Evolutionary conservation across 2,329 filamentous ascomycete genomes (phyloP), one percentile per base, ranked within the genome.

Genomic region (Amylocarpus encephaloides): DNA sequence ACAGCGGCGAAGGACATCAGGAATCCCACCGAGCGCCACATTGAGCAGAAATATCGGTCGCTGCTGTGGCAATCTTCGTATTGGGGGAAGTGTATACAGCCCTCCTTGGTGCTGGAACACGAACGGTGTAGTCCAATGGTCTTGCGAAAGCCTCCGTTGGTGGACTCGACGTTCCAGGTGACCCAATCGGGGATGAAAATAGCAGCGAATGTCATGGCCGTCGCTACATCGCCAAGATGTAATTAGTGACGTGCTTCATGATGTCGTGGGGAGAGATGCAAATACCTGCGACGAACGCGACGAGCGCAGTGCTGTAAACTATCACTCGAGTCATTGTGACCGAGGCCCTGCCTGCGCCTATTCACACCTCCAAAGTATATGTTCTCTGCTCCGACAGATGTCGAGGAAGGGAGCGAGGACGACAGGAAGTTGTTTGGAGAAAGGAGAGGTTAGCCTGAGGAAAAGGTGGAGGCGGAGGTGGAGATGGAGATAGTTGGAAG

Each of bases 11-110:
- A 87, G 46, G 84, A 87, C 72, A 95, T 89, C 57, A 95, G 70
- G 70, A 96, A 97, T 19, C 88, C 90, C 33, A 89, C 83, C 22
- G 83, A 88, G 52, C 87, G 80, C 92, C 92, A 98, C 77, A 94
- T 86, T 61, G 83, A 86, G 74, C 93, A 97, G 71, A 97, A 96
- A 63, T 83, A 81, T 46, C 81, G 77, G 46, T 80, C 78, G 2
- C 45, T 41, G 10, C 53, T 58, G 33, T 55, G 44, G 68, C 88
- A 92, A 65, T 88, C 83, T 50, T 79, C 73, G 48, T 77, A 71
- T 56, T 76, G 74, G 3, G 88, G 88, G 67, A 90, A 93, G 30
- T 73, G 70, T 19, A 74, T 73, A 67, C 86, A 91, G 32, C 41
- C 41, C 18, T 51, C 51, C 51, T 87, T 72, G 51, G 80, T 26